These are phyloP conservation scores for Leccinum subtestaceum DNA, from an alignment of 768 basidiomycete genomes.

Conservation along the genomic window DNA sequence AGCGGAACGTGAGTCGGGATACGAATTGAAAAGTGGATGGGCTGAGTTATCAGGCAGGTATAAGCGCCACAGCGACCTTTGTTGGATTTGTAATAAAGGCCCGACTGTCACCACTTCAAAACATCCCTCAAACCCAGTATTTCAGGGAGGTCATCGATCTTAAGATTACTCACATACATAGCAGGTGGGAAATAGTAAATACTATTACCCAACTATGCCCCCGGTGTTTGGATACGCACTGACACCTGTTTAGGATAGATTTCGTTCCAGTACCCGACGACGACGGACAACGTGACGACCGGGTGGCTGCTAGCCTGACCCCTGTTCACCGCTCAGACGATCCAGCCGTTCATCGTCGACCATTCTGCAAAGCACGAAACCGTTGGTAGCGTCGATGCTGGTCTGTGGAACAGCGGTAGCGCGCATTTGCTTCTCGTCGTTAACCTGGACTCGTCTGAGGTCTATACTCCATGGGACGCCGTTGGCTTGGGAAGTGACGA, in stretches of 20 bases:
- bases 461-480: slow-evolving; percentile 15
- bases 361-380: slow-evolving; percentile 1
- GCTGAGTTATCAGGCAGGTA: no score
- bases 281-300: slow-evolving; percentile 20
- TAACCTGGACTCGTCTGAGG: neutral
- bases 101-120: no score
- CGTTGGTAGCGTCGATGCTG: slow-evolving; percentile 21
- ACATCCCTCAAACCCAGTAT: no score
- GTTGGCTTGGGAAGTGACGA: slow-evolving; percentile 21
- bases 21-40: neutral
- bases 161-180: no score
- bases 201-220: no score
- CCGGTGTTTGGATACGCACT: neutral
- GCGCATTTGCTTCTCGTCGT: slow-evolving; percentile 22
- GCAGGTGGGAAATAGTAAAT: no score
- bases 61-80: no score
- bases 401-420: slow-evolving; percentile 22
- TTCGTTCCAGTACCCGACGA: slow-evolving; percentile 28
- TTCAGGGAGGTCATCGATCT: no score
- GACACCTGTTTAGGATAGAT: slow-evolving; percentile 21
- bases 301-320: slow-evolving; percentile 9
- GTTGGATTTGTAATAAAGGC: no score
- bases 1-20: slow-evolving; percentile 33
- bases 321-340: neutral
- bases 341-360: slow-evolving; percentile 26